Evolutionary conservation across 495 filamentous ascomycete genomes (phyloP).

Genomic region (Darksidea phi): DNA sequence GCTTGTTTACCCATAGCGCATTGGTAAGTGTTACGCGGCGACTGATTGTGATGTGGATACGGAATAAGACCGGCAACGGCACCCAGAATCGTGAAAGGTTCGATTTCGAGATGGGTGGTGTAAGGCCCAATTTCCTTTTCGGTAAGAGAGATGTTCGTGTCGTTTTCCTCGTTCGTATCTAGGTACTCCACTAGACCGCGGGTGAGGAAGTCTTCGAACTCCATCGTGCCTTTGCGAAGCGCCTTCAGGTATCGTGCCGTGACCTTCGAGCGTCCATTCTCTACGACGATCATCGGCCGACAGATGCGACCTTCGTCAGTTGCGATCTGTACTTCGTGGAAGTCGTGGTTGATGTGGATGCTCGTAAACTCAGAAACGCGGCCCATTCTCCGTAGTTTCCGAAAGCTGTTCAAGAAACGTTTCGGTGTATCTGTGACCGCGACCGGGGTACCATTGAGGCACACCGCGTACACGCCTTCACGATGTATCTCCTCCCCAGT

Average conservation of each 20-base stretch:
- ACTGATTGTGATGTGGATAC: conserved; percentile 99
- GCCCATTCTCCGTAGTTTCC: conserved; percentile 78
- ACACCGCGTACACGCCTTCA: conserved; percentile 81
- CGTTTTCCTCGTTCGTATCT: conserved; percentile 98
- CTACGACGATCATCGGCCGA: conserved; percentile 89
- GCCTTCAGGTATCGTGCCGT: conserved; percentile 71
- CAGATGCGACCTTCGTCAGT: conserved; percentile 97
- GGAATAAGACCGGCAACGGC: conserved; percentile 96
- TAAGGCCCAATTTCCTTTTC: conserved; percentile 75
- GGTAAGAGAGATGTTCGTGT: conserved; percentile 85
- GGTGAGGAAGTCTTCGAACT: conserved; percentile 89
- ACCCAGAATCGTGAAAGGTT: conserved; percentile 96
- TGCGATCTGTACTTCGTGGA: conserved; percentile 87
- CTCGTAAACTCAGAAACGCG: conserved; percentile 91
- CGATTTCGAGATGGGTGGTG: conserved; percentile 94
- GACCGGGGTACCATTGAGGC: conserved; percentile 90
- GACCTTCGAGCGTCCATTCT: conserved; percentile 77
- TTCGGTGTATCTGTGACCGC: conserved; percentile 81
- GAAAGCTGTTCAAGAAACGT: conserved; percentile 77
- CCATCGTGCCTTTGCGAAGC: conserved; percentile 73
- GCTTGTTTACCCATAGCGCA: conserved; percentile 99
- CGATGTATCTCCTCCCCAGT: conserved; percentile 81
- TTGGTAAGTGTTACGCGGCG: conserved; percentile 97
- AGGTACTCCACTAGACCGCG: conserved; percentile 91
- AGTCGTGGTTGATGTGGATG: conserved; percentile 91